A percentile compares a stretch with the other conserved stretches of the same genome.
Conservation (phyloP, 345 rosid species). For the Populus tremula region DNA sequence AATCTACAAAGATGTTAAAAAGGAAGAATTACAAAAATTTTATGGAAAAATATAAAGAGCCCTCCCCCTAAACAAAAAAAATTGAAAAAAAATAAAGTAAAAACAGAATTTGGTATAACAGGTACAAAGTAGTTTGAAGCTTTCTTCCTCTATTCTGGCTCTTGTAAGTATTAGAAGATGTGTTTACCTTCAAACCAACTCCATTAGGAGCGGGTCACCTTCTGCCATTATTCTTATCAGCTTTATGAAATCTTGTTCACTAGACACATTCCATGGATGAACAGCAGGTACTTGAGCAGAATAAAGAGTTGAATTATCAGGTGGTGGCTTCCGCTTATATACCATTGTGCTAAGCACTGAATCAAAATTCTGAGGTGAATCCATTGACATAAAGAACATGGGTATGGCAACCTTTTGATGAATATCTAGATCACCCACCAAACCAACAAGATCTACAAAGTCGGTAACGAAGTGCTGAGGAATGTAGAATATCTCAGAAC, state of each 20-base stretch:
- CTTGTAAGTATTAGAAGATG: slow-evolving; percentile 20
- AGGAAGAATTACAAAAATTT: slow-evolving; percentile 24
- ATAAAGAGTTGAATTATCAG: slow-evolving; percentile 56
- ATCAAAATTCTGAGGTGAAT: slow-evolving; percentile 77
- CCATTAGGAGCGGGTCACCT: slow-evolving; percentile 94
- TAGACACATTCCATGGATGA: slow-evolving; percentile 85
- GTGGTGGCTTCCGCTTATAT: slow-evolving; percentile 55
- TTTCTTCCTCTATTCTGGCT: slow-evolving; percentile 29
- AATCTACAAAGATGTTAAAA: slow-evolving; percentile 45
- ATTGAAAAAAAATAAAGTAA: slow-evolving; percentile 16
- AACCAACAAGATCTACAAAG: slow-evolving; percentile 76
- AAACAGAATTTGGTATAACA: slow-evolving; percentile 31
- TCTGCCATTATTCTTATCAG: slow-evolving; percentile 85
- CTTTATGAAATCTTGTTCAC: slow-evolving; percentile 89
- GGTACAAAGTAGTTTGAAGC: slow-evolving; percentile 36
- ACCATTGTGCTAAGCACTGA: slow-evolving; percentile 71
- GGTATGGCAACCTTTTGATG: slow-evolving; percentile 90
- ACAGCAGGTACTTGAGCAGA: slow-evolving; percentile 81
- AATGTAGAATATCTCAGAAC: slow-evolving; percentile 88
- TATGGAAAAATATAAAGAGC: background rate
- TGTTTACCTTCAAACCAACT: slow-evolving; percentile 56
- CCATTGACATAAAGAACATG: slow-evolving; percentile 94
- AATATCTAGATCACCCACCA: slow-evolving; percentile 67
- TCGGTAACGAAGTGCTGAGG: slow-evolving; percentile 57
- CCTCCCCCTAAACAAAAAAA: slow-evolving; percentile 33